A percentile compares a stretch with the other conserved stretches of the same genome.
These are phyloP conservation scores for Pichia thaimueangensis DNA, from an alignment of 805 yeast species.

Conservation along the genomic window DNA sequence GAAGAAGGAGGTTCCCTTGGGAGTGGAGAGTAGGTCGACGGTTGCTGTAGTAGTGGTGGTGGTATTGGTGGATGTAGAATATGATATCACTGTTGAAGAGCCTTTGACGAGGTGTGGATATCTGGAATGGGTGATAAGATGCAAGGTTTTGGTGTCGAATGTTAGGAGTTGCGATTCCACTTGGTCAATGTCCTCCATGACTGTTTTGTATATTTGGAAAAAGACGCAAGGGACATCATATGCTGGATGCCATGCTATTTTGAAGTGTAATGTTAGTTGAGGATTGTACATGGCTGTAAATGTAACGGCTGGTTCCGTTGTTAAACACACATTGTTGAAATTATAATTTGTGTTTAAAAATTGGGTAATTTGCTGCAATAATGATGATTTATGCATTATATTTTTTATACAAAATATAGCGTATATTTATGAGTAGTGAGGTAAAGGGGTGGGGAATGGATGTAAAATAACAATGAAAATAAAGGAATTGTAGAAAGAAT, in stretches of 20 bases:
- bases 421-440: too few species aligned
- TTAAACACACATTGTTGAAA: not conserved
- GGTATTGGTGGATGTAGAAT: not conserved
- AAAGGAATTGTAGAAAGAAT: constrained; percentile 6
- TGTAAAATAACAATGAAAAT: too few species aligned
- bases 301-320: not conserved
- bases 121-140: constrained; percentile 2
- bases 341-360: not conserved
- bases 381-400: too few species aligned
- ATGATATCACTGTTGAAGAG: too few species aligned
- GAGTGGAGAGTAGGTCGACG: not conserved
- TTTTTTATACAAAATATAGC: too few species aligned
- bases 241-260: constrained; percentile 4
- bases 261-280: not conserved
- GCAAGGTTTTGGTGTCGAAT: not conserved
- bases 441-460: too few species aligned
- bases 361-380: too few species aligned
- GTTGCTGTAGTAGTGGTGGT: not conserved
- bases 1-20: constrained; percentile 5
- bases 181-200: not conserved
- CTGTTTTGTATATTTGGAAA: constrained; percentile 5
- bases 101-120: not conserved
- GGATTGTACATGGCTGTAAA: not conserved
- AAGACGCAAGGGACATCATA: constrained; percentile 9
- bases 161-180: not conserved